Conservation (phyloP, 2,329 filamentous ascomycete species). For the Nemania bipapillata region DNA sequence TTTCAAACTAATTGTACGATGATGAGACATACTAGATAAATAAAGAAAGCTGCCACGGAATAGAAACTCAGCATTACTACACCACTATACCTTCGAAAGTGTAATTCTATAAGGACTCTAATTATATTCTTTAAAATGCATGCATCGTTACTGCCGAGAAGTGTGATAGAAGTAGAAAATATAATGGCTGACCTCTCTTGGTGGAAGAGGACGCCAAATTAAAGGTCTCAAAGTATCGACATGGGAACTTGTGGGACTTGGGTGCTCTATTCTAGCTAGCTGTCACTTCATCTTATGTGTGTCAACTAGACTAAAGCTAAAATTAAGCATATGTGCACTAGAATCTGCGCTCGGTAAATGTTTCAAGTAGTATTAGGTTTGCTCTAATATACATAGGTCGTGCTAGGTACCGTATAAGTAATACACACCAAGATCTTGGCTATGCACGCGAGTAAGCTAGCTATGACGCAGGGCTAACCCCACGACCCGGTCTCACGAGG, state of each 20-base stretch:
- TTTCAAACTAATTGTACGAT: background rate
- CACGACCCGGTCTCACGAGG: background rate
- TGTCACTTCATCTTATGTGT: background rate
- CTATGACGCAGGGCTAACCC: background rate
- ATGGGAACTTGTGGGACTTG: background rate
- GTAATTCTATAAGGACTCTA: background rate
- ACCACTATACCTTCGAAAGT: background rate
- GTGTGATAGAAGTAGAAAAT: too few species aligned
- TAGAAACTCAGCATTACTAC: background rate
- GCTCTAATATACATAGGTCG: background rate
- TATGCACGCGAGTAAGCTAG: background rate
- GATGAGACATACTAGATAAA: background rate
- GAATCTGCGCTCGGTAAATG: background rate
- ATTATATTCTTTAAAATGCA: too few species aligned
- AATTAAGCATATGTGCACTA: background rate
- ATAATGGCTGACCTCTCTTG: too few species aligned
- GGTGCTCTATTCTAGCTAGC: background rate
- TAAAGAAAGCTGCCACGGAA: background rate
- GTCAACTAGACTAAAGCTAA: background rate
- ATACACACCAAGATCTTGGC: background rate
- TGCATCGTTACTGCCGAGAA: too few species aligned
- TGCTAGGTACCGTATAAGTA: background rate
- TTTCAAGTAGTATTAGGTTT: background rate
- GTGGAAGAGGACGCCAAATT: too few species aligned
- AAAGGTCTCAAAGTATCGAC: too few species aligned